Base-by-base conservation (phyloP, 1,284 basidiomycete species). In the Cerioporus squamosus region DNA sequence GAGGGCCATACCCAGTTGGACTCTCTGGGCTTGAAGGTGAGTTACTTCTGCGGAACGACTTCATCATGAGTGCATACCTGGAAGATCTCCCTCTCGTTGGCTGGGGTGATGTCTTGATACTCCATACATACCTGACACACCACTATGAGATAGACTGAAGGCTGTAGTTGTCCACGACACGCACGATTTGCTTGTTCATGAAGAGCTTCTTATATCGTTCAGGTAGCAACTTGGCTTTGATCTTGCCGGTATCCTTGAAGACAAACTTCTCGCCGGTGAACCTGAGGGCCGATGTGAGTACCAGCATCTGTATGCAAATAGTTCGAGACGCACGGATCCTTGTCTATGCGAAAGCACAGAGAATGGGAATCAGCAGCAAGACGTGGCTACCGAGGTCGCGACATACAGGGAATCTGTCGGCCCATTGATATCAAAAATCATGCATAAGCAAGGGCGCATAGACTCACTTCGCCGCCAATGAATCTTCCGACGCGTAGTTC, bases 1-100 rank as follows among this genome's bases (percentile, higher is more conserved):
- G n/a, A 91, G 77, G 0, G 90, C 88, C 80, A 91, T 85, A 2
- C 90, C 89, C 2, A 91, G 76, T 73, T 92, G 90, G 3, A 92
- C 90, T 44, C 90, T 80, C 86, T 88, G 63, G 5, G 24, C 9
- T 17, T 36, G 50, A 24, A 17, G 44, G 20, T 31, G 38, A 63
- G 9, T 15, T 53, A 10, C 39, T 36, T 3, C 23, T 2, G 45
- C 36, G 33, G 17, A 3, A 18, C 26, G 6, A 36, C 22, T 5
- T 23, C 29, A 22, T 9, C 18, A 33, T 24, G 9, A 4, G 10
- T 20, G 47, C 75, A 45, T 59, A 85, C 87, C 73, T 88, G 85
- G 74, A 91, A 92, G n/a, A 92, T 89, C 65, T 91, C 90, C 33
- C 88, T 79, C 62, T 91, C 87, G 38, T 84, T 80, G 3, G 74